Base-by-base conservation (phyloP, 2,329 filamentous ascomycete genomes). In the Pseudopyricularia javanii region DNA sequence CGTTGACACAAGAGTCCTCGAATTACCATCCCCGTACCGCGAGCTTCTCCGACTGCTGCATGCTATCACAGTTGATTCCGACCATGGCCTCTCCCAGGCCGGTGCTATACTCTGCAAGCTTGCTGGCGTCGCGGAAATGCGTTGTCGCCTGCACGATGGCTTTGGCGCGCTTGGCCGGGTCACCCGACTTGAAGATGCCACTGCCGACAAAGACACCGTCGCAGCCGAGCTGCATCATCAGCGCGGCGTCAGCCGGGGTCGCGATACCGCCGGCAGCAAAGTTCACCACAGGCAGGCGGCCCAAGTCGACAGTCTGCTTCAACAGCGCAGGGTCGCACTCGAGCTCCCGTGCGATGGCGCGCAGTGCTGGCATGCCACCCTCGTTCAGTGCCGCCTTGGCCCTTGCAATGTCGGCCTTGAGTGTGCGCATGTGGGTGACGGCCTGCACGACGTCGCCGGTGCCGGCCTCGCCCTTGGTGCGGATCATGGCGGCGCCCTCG, bases 181-280 rank as follows among this genome's bases (percentile, higher is more conserved):
- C 85, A 17, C 91, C 91, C 5, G 83, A 88, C 81, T 97, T 97
- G 81, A 98, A 98, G 69, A 97, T 97, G 28, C 93, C 93, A 54
- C 83, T 90, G 28, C 93, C 93, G 34, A 98, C 93, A 66, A 98
- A 98, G 34, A 98, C 93, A 54, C 93, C 93, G 64, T 98, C 93
- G 65, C 93, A 97, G 56, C 93, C 93, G 58, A 98, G 75, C 76
- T 97, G 91, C 93, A 98, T 98, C 91, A 98, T 73, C 55, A 98
- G 75, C 2, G 93, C 93, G 0, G 93, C 93, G 70, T 98, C 93
- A 0, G 93, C 93, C 0, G 93, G 93, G 1, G 93, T 98, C n/a
- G 93, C 93, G n/a, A 98, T 87, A 54, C 93, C 93, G n/a, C 93
- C 93, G 3, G 93, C 93, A 0, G 93, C 93, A 62, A 98, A 97